Evolutionary conservation across 306 rosid genomes (phyloP).

Genomic region (Pyrus betulifolia): DNA sequence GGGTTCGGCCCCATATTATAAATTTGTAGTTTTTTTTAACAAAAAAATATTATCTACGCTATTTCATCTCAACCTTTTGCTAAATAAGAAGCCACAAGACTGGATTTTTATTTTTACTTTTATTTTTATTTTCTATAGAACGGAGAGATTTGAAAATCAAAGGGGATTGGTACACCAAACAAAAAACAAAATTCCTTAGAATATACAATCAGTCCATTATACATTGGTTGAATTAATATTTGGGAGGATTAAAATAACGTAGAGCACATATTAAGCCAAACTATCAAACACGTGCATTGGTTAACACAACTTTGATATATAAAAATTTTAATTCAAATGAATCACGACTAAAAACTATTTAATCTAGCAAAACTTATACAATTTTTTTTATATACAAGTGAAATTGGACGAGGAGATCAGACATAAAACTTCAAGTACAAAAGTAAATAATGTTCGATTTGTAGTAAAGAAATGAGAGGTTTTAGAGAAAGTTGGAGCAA

Average conservation of each 20-base stretch:
- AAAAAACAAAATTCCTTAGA: too few species aligned
- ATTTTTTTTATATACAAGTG: too few species aligned
- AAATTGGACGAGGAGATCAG: not conserved
- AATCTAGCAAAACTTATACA: not conserved
- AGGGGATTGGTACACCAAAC: not conserved
- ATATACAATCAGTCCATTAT: not conserved
- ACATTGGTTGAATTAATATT: not conserved
- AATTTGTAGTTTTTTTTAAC: too few species aligned
- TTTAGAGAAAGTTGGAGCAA: not conserved
- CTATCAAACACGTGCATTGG: not conserved
- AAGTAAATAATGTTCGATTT: not conserved
- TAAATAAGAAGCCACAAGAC: not conserved
- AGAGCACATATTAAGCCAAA: not conserved
- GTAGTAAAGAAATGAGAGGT: not conserved
- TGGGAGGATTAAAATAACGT: not conserved
- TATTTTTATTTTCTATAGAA: not conserved
- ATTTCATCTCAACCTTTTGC: not conserved
- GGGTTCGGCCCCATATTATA: too few species aligned
- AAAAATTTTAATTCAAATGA: not conserved
- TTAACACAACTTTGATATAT: not conserved
- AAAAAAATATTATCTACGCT: too few species aligned
- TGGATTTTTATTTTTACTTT: not conserved
- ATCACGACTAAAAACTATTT: not conserved
- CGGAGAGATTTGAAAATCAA: not conserved
- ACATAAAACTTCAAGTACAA: not conserved